Evolutionary conservation across 495 filamentous ascomycete species (phyloP).

Genomic region (Glutinoglossum americanum): DNA sequence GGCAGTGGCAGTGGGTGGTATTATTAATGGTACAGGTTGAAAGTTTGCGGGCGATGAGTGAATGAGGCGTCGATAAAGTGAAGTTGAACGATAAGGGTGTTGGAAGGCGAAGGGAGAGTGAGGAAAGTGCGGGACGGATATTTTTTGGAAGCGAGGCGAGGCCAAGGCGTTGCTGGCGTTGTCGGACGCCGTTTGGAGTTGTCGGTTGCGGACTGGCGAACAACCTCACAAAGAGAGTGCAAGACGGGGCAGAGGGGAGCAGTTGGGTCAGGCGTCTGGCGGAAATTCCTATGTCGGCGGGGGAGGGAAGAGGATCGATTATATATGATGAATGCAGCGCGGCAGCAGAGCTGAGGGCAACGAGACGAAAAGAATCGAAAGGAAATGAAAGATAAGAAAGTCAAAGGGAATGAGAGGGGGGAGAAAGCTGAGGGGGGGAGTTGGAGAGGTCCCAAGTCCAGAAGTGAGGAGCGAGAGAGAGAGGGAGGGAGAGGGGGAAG

Average conservation of each 20-base stretch:
- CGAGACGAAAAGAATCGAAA: too few species aligned
- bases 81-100: not conserved
- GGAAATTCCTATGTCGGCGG: too few species aligned
- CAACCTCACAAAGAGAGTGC: not conserved
- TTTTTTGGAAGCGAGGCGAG: not conserved
- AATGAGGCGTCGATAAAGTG: not conserved
- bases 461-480: not conserved
- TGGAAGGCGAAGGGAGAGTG: too few species aligned
- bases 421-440: not conserved
- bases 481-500: not conserved
- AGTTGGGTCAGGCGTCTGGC: too few species aligned
- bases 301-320: too few species aligned
- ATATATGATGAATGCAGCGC: too few species aligned
- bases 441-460: too few species aligned
- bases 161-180: not conserved
- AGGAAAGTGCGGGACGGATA: too few species aligned
- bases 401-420: not conserved
- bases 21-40: not conserved
- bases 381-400: not conserved
- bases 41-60: not conserved
- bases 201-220: not conserved
- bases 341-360: not conserved
- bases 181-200: not conserved
- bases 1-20: too few species aligned
- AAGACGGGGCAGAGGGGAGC: not conserved